Evolutionary conservation across 306 rosid genomes (phyloP).

Genomic region (Nissolia schottii): DNA sequence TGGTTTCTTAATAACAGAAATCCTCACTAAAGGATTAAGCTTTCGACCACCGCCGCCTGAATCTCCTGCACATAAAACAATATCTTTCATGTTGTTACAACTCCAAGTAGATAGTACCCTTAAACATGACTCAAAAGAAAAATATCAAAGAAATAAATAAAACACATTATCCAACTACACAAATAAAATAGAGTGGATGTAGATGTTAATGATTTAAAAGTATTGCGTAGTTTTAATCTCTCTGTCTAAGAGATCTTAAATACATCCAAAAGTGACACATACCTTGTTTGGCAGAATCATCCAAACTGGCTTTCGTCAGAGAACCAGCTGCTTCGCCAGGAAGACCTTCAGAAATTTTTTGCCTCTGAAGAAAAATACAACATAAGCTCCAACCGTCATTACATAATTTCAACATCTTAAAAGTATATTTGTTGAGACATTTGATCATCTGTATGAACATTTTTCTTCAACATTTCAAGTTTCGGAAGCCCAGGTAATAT

Average conservation of each 20-base stretch:
- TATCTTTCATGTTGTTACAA: not conserved
- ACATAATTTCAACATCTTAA: not conserved
- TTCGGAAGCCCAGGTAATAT: not conserved
- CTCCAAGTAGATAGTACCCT: not conserved
- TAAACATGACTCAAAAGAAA: not conserved
- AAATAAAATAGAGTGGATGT: not conserved
- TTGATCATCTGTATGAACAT: not conserved
- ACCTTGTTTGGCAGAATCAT: conserved; percentile 46
- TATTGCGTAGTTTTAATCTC: not conserved
- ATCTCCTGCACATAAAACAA: conserved; percentile 42
- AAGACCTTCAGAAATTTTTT: conserved; percentile 37
- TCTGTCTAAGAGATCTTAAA: not conserved
- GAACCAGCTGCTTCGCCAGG: conserved; percentile 41
- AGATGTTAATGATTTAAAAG: not conserved
- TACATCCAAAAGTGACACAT: not conserved
- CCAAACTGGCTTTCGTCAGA: conserved; percentile 40
- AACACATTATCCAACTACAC: not conserved
- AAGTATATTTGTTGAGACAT: not conserved
- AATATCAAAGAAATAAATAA: not conserved
- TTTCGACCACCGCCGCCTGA: conserved; percentile 23
- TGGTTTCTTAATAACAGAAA: conserved; percentile 54
- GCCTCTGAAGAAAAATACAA: conserved; percentile 42
- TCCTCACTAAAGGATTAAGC: conserved; percentile 41
- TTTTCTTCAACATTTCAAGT: too few relatives aligned
- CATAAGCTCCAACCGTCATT: not conserved